phyloP scores from a whole-genome alignment of 345 rosid genomes.

The Hirschfeldia incana region DNA sequence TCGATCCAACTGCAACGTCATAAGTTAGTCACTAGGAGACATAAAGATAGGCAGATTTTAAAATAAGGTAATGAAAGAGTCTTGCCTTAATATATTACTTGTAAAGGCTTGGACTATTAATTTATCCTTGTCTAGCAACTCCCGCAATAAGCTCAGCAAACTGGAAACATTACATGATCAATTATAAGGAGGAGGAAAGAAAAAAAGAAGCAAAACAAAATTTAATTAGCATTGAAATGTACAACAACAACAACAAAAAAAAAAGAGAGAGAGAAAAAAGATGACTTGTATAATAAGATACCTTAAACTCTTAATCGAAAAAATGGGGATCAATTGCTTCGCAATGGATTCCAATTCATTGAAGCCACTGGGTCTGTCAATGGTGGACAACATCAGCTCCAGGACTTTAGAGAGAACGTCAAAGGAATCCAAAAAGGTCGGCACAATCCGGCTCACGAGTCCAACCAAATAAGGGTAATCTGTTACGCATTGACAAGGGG shows the following conservation, averaged over 20 bases:
- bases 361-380: constrained; percentile 38
- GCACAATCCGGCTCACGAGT: constrained; percentile 43
- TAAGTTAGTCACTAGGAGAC: constrained; percentile 27
- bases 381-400: constrained; percentile 58
- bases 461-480: constrained; percentile 57
- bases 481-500: constrained; percentile 37
- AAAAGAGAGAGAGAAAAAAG: too few relatives aligned
- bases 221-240: background rate
- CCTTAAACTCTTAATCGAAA: constrained; percentile 55
- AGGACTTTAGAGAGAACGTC: constrained; percentile 55
- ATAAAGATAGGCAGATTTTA: background rate
- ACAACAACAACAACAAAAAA: background rate
- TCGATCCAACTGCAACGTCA: constrained; percentile 56
- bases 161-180: constrained; percentile 42
- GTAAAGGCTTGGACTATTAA: constrained; percentile 47
- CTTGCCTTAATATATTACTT: constrained; percentile 60
- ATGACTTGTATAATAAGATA: constrained; percentile 19
- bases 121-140: constrained; percentile 52
- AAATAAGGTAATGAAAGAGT: background rate
- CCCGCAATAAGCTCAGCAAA: constrained; percentile 55
- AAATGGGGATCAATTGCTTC: constrained; percentile 62
- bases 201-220: background rate
- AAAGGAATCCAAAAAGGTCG: constrained; percentile 42
- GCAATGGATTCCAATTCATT: constrained; percentile 47
- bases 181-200: background rate